Evolutionary conservation across 2,329 filamentous ascomycete species (phyloP), one percentile per base, ranked within the genome.

Genomic region (Aaosphaeria pasadenensis): DNA sequence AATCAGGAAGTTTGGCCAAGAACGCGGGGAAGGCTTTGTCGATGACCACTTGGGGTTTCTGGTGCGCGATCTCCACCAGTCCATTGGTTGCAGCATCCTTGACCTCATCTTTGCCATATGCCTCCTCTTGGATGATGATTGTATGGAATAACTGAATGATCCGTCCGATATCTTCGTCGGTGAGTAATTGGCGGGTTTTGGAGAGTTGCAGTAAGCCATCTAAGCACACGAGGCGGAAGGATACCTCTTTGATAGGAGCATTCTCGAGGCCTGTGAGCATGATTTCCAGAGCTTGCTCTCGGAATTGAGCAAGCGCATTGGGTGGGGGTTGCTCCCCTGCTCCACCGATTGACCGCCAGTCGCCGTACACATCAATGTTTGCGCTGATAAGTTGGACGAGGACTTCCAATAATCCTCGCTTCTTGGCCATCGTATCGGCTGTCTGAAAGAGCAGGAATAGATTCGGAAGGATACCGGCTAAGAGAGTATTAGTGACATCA

Each of bases 1-100:
- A 71, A 50, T 84, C 83, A 1, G 84, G 85, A 4, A 88, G 67
- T 36, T 80, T 78, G 4, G 83, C 82, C 66, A 87, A 77, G 60
- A 87, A 85, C 5, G 81, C 80, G 29, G 84, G 84, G 57, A 87
- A 82, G 0, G 83, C 82, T 48, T 83, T 83, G 42, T 85, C 78
- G 57, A 85, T 79, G 30, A 87, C 81, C 7, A 84, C 68, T 42
- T 78, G 76, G 13, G 84, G 81, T 56, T 83, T 84, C 50, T 82
- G 76, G 50, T 79, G 79, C 5, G 84, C 84, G 39, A 87, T 77
- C 32, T 83, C 78, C 4, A 81, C 76, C 40, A 88, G 73, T 28
- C 79, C 77, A 32, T 73, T 69, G 50, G 86, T 80, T 5, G 83
- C 81, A 51, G 80, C 76, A 49, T 78, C 74, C 52, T 82, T 82